Evolutionary conservation across 495 filamentous ascomycete genomes (phyloP), one percentile per base, ranked within the genome.

Genomic region (Tuber umbilicatum): DNA sequence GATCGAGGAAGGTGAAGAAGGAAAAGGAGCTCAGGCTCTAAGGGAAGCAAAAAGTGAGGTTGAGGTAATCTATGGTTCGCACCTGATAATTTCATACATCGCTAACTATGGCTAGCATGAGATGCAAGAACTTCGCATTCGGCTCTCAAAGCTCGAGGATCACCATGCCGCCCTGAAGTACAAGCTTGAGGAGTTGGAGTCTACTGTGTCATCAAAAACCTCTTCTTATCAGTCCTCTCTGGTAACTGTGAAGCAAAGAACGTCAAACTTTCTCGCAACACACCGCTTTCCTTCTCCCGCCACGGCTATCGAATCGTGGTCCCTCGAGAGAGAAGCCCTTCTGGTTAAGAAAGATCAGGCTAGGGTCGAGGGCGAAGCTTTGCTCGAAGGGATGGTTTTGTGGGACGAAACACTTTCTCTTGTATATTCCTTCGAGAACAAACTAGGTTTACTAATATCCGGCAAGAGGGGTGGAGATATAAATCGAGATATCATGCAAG

Each of bases 321-420:
- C 86, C 42, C 85, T 85, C 10, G 92, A 95, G 82, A 85, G 89
- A 38, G 84, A 85, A 19, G 83, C 85, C 0, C 83, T 94, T 16
- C 84, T 87, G 69, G 83, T 85, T 78, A 88, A 89, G 74, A 89
- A 89, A 70, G 77, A 85, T 37, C 85, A 87, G 60, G 89, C 92
- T 10, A 86, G 91, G 76, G 84, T 84, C 67, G 94, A 99, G 81
- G 88, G 89, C 38, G 79, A 85, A 10, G 95, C 94, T 0, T 83
- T 97, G n/a, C 90, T 95, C 69, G 91, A 95, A 79, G 95, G 95
- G 10, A 91, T 88, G 6, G 84, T 87, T 70, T 84, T 97, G 37
- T 99, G 95, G 95, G 88, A 91, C 75, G 87, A 89, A 60, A 89
- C 90, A 2, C 81, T 93, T 12, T 82, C 84, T 23, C 84, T 91